A percentile compares a stretch with the other conserved stretches of the same genome.
These are phyloP conservation scores for Phialocephala subalpina DNA, from an alignment of 2,329 filamentous ascomycete genomes.

Conservation along the genomic window DNA sequence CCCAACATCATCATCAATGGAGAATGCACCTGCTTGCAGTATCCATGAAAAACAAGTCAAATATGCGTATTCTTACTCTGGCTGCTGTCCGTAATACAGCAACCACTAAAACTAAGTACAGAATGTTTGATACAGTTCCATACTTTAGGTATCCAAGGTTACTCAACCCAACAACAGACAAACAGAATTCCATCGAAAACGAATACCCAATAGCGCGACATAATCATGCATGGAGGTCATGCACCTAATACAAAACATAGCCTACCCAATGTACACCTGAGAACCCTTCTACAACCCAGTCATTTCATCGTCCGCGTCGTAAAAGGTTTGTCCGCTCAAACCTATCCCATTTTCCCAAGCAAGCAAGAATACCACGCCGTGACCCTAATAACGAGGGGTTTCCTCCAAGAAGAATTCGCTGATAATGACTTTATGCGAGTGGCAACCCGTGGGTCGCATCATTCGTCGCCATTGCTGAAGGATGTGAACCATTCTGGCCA, in stretches of 20 bases:
- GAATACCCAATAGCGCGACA: conserved; percentile 19
- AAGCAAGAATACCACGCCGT: conserved; percentile 28
- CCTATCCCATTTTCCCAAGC: conserved; percentile 25
- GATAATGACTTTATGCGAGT: conserved; percentile 21
- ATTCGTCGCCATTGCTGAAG: conserved; percentile 30
- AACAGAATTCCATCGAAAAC: conserved; percentile 8
- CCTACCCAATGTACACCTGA: conserved; percentile 33
- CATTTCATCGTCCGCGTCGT: conserved; percentile 38
- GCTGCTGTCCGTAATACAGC: background rate
- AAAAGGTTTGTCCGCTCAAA: conserved; percentile 31
- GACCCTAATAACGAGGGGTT: background rate
- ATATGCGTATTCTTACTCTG: background rate
- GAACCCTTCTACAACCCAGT: conserved; percentile 36
- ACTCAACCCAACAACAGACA: background rate
- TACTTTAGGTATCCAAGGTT: background rate
- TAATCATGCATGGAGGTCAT: background rate
- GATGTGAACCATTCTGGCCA: conserved; percentile 32
- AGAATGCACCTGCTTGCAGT: background rate
- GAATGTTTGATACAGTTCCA: conserved; percentile 1
- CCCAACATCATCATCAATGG: background rate
- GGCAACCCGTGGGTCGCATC: conserved; percentile 31
- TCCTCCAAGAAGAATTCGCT: background rate
- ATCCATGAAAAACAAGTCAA: background rate
- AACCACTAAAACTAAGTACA: conserved; percentile 12
- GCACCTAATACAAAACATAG: conserved; percentile 23